A percentile compares a stretch with the other conserved stretches of the same genome.
Evolutionary conservation across 768 basidiomycete species (phyloP).

Genomic region (Calocera cornea): DNA sequence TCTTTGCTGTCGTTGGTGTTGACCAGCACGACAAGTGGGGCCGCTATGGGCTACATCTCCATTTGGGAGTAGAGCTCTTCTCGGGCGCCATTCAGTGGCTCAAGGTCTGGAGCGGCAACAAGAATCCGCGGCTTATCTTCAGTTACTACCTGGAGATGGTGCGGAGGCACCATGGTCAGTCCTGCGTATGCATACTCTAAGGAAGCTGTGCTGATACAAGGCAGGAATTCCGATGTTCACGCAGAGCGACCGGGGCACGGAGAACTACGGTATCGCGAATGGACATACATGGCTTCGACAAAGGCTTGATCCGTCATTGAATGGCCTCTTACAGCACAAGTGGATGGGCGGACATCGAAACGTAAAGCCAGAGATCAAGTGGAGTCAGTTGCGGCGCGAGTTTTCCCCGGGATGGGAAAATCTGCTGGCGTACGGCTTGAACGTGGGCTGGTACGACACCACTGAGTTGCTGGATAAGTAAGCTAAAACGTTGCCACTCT

Average conservation of each 20-base stretch:
- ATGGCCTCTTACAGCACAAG: neutral
- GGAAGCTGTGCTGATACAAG: neutral
- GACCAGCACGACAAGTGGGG: constrained; percentile 40
- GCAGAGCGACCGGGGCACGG: neutral
- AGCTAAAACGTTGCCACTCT: neutral
- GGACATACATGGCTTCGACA: neutral
- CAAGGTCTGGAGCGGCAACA: neutral
- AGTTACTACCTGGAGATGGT: neutral
- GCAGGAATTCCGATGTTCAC: neutral
- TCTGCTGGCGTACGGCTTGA: constrained; percentile 24
- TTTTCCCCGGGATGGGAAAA: constrained; percentile 30
- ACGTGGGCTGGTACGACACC: constrained; percentile 11
- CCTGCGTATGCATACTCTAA: constrained; percentile 17
- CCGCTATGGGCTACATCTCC: constrained; percentile 26
- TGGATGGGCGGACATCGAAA: neutral
- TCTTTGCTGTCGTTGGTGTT: constrained; percentile 27
- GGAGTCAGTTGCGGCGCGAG: constrained; percentile 4
- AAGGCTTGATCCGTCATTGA: neutral
- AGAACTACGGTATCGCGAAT: neutral
- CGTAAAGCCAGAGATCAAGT: constrained; percentile 14
- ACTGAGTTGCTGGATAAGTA: neutral
- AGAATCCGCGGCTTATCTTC: neutral
- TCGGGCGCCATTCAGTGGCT: neutral
- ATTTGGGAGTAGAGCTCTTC: constrained; percentile 15
- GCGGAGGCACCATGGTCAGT: constrained; percentile 22